Evolutionary conservation across 1,139 yeast genomes (phyloP), one percentile per base, ranked within the genome.

Genomic region (Groenewaldozyma sp.): DNA sequence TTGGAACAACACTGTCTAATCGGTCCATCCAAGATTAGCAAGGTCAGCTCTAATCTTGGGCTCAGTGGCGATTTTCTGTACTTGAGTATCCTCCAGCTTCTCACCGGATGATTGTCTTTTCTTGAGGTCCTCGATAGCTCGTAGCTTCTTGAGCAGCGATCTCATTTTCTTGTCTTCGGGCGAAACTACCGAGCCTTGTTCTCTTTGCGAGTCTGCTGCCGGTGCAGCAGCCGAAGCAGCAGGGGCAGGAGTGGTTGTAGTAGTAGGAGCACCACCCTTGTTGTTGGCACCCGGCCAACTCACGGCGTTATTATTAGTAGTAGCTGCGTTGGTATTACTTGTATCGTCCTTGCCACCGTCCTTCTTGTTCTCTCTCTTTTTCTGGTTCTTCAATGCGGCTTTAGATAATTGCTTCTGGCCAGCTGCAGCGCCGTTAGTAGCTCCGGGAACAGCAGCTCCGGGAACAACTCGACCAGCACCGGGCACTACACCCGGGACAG

Each of bases 91-190:
- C 64, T 91, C 98, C 49, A 91, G 73, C 46, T 78, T 70, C 49
- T 87, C 96, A 37, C 94, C 94, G 38, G 68, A 69, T 16, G 83
- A 84, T 63, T 83, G 91, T 58, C 88, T 82, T 71, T 75, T 75
- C 62, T 88, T 88, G 55, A 93, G 73, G 38, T 78, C 78, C 60
- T 88, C 95, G 51, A 91, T 91, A 11, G 98, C 97, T 56, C 97
- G 75, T 50, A 91, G 72, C 64, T 93, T 93, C 68, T 91, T 91
- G 61, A 88, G 71, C 57, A 91, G 72, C 20, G 94, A 79, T 59
- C 98, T 76, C 49, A 86, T 80, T 64, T 87, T 87, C 70, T 88
- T 91, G 53, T 91, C 97, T 63, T 88, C 96, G 20, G 79, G 64
- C 9, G 54, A 48, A 22, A 46, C 49, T 3, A 51, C 50, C 10